Evolutionary conservation across 2,329 filamentous ascomycete genomes (phyloP), one percentile per base, ranked within the genome.

Genomic region (Calonectria multiphialidica): DNA sequence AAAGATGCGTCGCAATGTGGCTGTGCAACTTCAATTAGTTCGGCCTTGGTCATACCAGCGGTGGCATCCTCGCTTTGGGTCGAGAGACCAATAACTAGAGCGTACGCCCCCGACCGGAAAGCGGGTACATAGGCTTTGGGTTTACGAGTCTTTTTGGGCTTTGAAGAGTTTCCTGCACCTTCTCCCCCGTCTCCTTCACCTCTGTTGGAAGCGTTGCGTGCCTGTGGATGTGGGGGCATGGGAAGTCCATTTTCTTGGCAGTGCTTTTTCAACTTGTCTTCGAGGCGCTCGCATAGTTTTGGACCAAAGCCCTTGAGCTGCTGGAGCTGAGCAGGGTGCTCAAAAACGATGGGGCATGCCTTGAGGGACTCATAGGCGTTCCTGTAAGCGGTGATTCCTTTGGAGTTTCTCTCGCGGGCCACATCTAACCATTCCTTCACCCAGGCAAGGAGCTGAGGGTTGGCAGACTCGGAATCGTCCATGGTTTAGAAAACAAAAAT

Each of bases 361-460:
- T 92, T 94, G 82, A 97, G 90, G 2, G 94, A 93, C 70, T 94
- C 89, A 79, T 95, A 95, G 1, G 94, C 94, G 77, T 93, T 91
- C 75, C 90, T 93, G 82, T 95, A 96, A 0, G 90, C 92, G n/a
- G 88, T 90, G 28, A 91, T 84, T 25, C 93, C 93, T 80, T 94
- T 95, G 21, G 90, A 90, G 79, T 93, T 94, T 55, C 89, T 89
- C 76, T 94, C 90, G 61, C 89, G 88, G 15, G 93, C 94, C 47
- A 89, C 81, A 53, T 95, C 93, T 62, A 93, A 88, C 93, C 93
- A 95, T 85, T 95, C 93, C 79, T 94, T 92, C 63, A 96, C 90
- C 91, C 93, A 96, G 75, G 85, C 84, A 13, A 96, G 87, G 10
- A 95, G 87, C 47, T 94, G 87, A 6, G 94, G 92, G 77, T 97